Evolutionary conservation across 148 eudicot species (phyloP).

Genomic region (Dysphania ambrosioides): DNA sequence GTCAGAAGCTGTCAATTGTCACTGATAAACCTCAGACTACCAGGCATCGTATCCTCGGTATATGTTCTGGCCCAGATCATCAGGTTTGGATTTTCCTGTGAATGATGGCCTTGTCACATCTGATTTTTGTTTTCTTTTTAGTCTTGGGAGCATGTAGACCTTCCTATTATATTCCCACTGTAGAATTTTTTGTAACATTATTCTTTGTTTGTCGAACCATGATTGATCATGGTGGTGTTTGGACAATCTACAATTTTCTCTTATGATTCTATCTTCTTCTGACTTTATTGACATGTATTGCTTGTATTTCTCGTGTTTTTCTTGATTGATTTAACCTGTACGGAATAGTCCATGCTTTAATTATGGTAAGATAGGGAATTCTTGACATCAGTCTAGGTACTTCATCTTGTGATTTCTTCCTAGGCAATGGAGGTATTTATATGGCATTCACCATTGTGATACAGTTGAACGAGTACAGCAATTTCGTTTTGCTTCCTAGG

Average conservation of each 20-base stretch:
- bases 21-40: conserved; percentile 99
- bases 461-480: background rate
- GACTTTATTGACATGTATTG: background rate
- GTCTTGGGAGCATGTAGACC: background rate
- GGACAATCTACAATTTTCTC: background rate
- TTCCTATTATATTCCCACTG: background rate
- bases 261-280: background rate
- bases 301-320: background rate
- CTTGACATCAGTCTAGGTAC: background rate
- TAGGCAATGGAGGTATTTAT: background rate
- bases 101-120: conserved; percentile 11
- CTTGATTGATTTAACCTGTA: background rate
- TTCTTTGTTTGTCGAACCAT: background rate
- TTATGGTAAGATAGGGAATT: background rate
- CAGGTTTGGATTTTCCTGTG: conserved; percentile 65
- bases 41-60: conserved; percentile 93
- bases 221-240: background rate
- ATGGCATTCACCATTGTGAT: background rate
- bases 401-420: background rate
- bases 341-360: background rate
- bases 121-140: background rate
- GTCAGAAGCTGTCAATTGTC: conserved; percentile 93
- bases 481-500: background rate
- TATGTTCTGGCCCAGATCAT: conserved; percentile 80
- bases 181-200: too few species aligned